Base-by-base conservation (phyloP, 1,139 yeast genomes). In the Meyerozyma elateridarum region DNA sequence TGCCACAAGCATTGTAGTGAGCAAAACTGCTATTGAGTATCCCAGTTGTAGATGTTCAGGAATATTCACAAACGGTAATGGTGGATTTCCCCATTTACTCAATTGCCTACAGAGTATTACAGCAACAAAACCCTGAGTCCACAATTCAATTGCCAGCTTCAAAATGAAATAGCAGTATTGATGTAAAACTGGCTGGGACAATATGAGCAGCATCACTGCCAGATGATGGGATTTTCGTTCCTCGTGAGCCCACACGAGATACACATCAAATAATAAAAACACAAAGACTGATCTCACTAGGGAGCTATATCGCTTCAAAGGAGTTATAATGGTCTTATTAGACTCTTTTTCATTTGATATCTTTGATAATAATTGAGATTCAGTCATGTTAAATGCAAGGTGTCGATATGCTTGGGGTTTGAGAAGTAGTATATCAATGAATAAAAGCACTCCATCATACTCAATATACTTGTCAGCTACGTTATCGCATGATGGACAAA, bases 401-500 rank as follows among this genome's bases (percentile, higher is more conserved):
- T 93, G 99, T 31, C 94, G 70, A 46, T 87, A 89, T 0, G 96
- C 97, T 45, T 81, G 93, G 3, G 93, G 89, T 51, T 88, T 85
- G 42, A 91, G 61, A 9, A 91, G 69, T 34, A 91, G 59, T 28
- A 89, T 67, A 49, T 93, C 98, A 22, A 93, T 79, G 49, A 87
- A 84, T 18, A 91, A 61, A 2, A 91, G 63, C 14, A 89, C 94
- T 34, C 78, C 74, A 54, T 91, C 99, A 44, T 79, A 83, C 52
- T 91, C 99, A 25, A 91, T 82, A 57, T 93, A 91, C 52, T 84
- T 83, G 57, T 91, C 99, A 2, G 91, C 95, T 12, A 85, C 77
- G 34, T 70, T 64, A 28, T 74, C 70, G 53, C 99, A 91, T 17
- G 61, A 54, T 1, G 76, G 65, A 48, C 99, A 91, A 28, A 81